phyloP scores from a whole-genome alignment of 176 grass and related monocot genomes.

The Paspalum notatum region DNA sequence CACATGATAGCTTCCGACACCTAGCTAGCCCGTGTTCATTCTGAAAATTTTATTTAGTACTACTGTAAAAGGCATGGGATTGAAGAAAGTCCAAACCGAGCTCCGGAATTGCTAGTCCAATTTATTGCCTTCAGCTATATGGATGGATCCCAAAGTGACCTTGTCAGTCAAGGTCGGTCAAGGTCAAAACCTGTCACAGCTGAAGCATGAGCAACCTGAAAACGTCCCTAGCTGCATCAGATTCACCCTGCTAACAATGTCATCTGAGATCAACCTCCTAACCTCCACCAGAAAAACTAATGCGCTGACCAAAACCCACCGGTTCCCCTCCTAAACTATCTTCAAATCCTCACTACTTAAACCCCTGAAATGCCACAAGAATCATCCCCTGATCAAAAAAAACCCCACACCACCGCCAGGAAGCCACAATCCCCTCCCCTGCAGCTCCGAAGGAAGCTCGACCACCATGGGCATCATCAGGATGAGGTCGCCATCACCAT shows the following conservation, averaged over 20 bases:
- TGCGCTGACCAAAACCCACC: constrained; percentile 24
- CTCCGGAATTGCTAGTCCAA: background rate
- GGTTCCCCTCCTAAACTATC: constrained; percentile 33
- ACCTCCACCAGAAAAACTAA: constrained; percentile 16
- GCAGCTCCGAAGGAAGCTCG: background rate
- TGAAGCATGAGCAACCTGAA: constrained; percentile 42
- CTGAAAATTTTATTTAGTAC: background rate
- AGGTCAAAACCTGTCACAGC: constrained; percentile 30
- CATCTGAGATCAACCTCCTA: constrained; percentile 26
- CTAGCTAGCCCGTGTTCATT: background rate
- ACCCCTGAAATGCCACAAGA: constrained; percentile 19
- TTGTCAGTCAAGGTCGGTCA: constrained; percentile 20
- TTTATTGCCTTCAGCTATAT: background rate
- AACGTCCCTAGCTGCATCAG: background rate
- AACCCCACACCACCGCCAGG: background rate
- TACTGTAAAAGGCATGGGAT: background rate
- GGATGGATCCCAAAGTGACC: background rate
- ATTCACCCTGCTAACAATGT: background rate
- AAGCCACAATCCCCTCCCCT: background rate
- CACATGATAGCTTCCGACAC: background rate
- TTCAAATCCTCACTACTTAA: constrained; percentile 29
- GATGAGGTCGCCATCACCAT: background rate
- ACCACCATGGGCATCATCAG: constrained; percentile 32
- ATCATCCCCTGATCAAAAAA: constrained; percentile 23
- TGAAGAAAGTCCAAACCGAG: background rate